Base-by-base conservation (phyloP, 371 early-diverging fungal genomes). In the Fennellomyces sp. region DNA sequence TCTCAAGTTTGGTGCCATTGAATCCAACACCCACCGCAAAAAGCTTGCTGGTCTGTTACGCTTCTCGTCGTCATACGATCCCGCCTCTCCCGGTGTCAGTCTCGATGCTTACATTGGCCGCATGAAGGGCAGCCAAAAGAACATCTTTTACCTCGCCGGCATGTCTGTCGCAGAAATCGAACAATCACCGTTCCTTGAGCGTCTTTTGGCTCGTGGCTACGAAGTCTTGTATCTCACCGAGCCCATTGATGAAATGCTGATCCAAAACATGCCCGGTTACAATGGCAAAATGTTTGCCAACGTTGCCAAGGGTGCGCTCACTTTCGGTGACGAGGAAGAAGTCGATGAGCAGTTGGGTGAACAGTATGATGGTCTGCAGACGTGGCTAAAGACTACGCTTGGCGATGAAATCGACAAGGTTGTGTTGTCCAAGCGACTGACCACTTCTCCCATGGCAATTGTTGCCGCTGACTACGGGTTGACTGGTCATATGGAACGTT, bases 181-280 rank as follows among this genome's bases (percentile, higher is more conserved):
- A 70, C 84, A 86, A 52, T 88, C 91, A 11, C 97, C 98, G 6
- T 92, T 93, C 66, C 81, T 96, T 38, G 97, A 96, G 75, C 80
- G 83, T n/a, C 79, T 95, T 10, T 63, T 91, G 38, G 88, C 89
- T 2, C 86, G 90, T 38, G 95, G 96, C 5, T 96, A 90, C 61
- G 97, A 96, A 70, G 96, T 98, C 25, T 68, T 98, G 42, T 94
- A 85, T 77, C 85, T 97, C 80, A 72, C 74, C 19, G 96, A 97
- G 58, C 91, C 96, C n/a, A 83, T 96, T 59, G 99, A 98, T 66
- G 98, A 97, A 76, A 90, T 92, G 69, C 78, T 94, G 60, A 70
- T 93, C 41, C 83, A 85, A 58, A 75, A 80, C 15, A 65, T 96
- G 50, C 85, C 73, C 41, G 87, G 85, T 38, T 95, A 88, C 74